Evolutionary conservation across 1,284 basidiomycete genomes (phyloP).

Genomic region (Dichomitus squalens): DNA sequence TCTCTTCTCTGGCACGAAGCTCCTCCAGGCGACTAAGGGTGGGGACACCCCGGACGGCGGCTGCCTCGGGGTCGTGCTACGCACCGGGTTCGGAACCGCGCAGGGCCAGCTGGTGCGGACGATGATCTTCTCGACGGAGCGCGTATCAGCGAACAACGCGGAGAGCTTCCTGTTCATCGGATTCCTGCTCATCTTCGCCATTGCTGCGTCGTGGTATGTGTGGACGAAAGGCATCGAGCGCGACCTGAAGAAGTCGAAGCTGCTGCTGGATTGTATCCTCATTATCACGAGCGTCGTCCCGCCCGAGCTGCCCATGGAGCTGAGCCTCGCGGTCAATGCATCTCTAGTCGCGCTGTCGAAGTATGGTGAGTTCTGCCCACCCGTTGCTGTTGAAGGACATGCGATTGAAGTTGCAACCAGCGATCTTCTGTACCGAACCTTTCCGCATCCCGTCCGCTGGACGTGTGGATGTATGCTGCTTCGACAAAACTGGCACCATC

Average conservation of each 20-base stretch:
- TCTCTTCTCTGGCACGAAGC: constrained; percentile 93
- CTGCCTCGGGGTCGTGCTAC: constrained; percentile 87
- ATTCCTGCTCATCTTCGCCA: constrained; percentile 93
- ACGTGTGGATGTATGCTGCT: constrained; percentile 94
- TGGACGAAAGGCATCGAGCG: constrained; percentile 94
- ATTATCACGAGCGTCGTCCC: constrained; percentile 97
- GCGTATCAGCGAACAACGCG: constrained; percentile 91
- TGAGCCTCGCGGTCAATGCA: constrained; percentile 92
- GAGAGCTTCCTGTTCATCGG: constrained; percentile 96
- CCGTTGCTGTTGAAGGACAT: neutral
- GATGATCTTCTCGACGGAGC: constrained; percentile 97
- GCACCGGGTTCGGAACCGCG: constrained; percentile 96
- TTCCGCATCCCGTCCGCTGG: constrained; percentile 95
- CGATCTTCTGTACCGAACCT: constrained; percentile 97
- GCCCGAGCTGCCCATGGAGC: constrained; percentile 95
- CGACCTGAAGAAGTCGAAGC: constrained; percentile 89
- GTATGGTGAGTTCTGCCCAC: constrained; percentile 56
- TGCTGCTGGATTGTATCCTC: constrained; percentile 90
- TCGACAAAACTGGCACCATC: constrained; percentile 97
- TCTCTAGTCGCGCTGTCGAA: constrained; percentile 93
- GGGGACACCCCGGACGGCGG: constrained; percentile 84
- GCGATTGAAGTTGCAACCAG: constrained; percentile 41
- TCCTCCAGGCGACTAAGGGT: constrained; percentile 77
- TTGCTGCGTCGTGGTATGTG: constrained; percentile 94
- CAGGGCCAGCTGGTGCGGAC: constrained; percentile 95